A percentile compares a stretch with the other conserved stretches of the same genome.
phyloP scores from a whole-genome alignment of 345 rosid genomes.

The Eutrema japonicum region DNA sequence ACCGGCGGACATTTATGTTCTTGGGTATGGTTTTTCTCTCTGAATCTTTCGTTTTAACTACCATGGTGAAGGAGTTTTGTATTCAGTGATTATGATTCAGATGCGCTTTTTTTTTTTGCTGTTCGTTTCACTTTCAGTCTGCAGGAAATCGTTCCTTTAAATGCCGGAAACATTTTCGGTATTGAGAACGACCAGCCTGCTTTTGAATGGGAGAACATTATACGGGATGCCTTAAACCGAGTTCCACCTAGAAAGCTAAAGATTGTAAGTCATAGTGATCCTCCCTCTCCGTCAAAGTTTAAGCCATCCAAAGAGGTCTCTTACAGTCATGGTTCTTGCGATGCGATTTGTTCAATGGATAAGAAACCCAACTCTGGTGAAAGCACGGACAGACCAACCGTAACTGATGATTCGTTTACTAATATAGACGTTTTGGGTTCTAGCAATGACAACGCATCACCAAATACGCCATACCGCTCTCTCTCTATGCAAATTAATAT shows the following conservation, averaged over 20 bases:
- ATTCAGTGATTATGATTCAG: conserved; percentile 1
- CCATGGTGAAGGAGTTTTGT: not conserved
- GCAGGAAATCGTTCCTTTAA: conserved; percentile 93
- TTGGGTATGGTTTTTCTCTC: conserved; percentile 52
- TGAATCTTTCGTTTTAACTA: not conserved
- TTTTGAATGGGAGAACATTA: conserved; percentile 76
- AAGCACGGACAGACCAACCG: conserved; percentile 19
- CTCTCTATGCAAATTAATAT: conserved; percentile 52
- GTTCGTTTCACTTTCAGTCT: conserved; percentile 51
- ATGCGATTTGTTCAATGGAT: conserved; percentile 60
- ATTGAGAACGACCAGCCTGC: conserved; percentile 82
- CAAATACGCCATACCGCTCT: conserved; percentile 59
- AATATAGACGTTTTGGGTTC: conserved; percentile 27
- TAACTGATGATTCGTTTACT: conserved; percentile 13
- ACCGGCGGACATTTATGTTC: conserved; percentile 84
- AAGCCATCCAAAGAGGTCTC: conserved; percentile 51
- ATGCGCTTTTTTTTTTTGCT: not conserved
- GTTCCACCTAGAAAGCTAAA: conserved; percentile 54
- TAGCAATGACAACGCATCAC: conserved; percentile 45
- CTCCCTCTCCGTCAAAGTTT: not conserved
- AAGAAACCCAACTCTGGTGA: conserved; percentile 48
- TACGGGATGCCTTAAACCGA: conserved; percentile 71
- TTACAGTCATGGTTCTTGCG: conserved; percentile 59
- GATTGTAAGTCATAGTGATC: conserved; percentile 61
- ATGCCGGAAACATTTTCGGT: conserved; percentile 87